These are phyloP conservation scores for Globisporangium nunn DNA, from an alignment of 352 stramenopile species.

Conservation along the genomic window DNA sequence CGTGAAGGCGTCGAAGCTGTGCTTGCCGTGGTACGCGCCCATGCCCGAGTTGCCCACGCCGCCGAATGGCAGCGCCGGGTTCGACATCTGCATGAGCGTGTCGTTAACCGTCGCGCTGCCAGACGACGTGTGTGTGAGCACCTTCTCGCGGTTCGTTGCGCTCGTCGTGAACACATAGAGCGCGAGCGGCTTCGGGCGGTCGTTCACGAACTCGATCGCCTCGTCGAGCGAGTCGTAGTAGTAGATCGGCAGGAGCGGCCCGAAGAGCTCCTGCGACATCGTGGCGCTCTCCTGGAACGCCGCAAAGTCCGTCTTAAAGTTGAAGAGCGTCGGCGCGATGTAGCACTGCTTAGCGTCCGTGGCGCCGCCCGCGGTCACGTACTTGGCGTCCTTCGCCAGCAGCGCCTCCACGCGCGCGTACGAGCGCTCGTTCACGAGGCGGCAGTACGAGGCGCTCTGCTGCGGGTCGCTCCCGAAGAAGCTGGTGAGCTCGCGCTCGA, in stretches of 20 bases:
- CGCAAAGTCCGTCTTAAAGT: constrained; percentile 63
- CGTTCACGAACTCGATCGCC: constrained; percentile 29
- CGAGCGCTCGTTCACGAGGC: constrained; percentile 18
- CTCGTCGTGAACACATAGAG: constrained; percentile 78
- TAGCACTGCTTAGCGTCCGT: constrained; percentile 67
- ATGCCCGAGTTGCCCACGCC: constrained; percentile 77
- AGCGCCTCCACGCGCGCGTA: constrained; percentile 19
- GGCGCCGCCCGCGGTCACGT: constrained; percentile 49
- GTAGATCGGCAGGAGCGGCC: constrained; percentile 91
- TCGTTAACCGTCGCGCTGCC: constrained; percentile 80
- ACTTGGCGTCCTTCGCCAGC: constrained; percentile 49
- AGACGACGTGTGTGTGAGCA: constrained; percentile 42
- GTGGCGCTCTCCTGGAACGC: constrained; percentile 46
- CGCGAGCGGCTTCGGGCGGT: constrained; percentile 69
- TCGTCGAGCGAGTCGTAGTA: constrained; percentile 50
- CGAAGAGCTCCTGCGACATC: constrained; percentile 95
- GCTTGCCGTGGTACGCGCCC: constrained; percentile 77
- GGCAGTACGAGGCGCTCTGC: constrained; percentile 38
- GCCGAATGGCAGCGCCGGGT: constrained; percentile 69
- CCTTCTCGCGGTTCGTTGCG: constrained; percentile 29
- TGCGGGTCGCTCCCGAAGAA: constrained; percentile 61
- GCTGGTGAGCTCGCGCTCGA: constrained; percentile 26
- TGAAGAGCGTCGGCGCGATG: constrained; percentile 86
- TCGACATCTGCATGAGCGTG: constrained; percentile 63
- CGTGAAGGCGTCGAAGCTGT: constrained; percentile 75